Percentiles rank a stretch among this genome's conserved stretches.
Evolutionary conservation across 1,284 basidiomycete genomes (phyloP).

Genomic region (Rhodotorula sp.): DNA sequence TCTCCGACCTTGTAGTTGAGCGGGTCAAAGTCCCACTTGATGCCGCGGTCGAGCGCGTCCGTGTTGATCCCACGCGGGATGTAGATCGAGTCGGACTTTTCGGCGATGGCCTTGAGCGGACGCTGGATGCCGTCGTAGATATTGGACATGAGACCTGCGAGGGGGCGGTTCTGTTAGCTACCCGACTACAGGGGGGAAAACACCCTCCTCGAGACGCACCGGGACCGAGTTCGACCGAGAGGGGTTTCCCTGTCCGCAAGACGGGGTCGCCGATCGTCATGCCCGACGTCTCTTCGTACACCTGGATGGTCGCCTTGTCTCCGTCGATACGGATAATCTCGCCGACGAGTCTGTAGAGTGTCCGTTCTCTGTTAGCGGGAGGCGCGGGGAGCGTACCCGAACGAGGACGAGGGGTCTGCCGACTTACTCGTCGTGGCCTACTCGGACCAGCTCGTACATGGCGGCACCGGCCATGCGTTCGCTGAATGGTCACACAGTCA

Average conservation of each 20-base stretch:
- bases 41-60: conserved; percentile 80
- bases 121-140: conserved; percentile 94
- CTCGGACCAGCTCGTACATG: conserved; percentile 90
- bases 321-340: conserved; percentile 97
- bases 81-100: conserved; percentile 95
- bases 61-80: conserved; percentile 99
- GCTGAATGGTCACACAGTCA: conserved; percentile 3
- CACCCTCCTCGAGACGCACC: conserved; percentile 55
- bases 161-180: too few species aligned
- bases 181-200: too few species aligned
- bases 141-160: conserved; percentile 87
- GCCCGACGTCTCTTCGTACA: conserved; percentile 92
- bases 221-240: conserved; percentile 95
- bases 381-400: background rate
- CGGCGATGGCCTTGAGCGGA: conserved; percentile 87
- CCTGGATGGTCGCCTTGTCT: conserved; percentile 97
- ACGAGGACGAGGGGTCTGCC: background rate
- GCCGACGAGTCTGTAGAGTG: conserved; percentile 49
- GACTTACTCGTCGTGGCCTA: conserved; percentile 80
- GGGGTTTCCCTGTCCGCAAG: conserved; percentile 91
- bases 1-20: conserved; percentile 83
- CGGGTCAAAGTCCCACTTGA: conserved; percentile 97
- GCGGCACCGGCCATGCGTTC: conserved; percentile 94
- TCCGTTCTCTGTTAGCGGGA: too few species aligned
- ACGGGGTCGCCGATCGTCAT: conserved; percentile 97